Conservation (phyloP, 768 basidiomycete species). For the Termitomyces sp. region DNA sequence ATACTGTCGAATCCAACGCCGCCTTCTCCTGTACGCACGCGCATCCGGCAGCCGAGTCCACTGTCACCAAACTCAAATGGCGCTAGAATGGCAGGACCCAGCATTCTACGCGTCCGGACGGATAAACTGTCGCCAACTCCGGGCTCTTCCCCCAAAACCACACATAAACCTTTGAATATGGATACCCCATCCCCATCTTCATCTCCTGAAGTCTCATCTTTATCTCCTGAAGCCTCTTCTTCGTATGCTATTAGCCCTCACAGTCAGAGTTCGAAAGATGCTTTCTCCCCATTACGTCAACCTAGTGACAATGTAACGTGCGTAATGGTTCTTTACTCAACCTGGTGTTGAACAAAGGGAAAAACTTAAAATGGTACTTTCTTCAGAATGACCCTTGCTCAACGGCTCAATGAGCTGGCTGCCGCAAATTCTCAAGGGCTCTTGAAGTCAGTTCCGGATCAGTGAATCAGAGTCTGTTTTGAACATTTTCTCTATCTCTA, state of each 20-base stretch:
- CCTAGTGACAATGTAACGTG: conserved; percentile 53
- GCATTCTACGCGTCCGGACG: conserved; percentile 19
- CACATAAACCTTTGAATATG: conserved; percentile 4
- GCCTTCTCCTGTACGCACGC: conserved; percentile 12
- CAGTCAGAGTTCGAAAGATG: conserved; percentile 18
- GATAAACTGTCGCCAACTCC: conserved; percentile 19
- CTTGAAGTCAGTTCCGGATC: conserved; percentile 47
- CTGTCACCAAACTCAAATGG: conserved; percentile 17
- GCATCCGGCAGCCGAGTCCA: conserved; percentile 19
- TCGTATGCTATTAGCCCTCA: conserved; percentile 13
- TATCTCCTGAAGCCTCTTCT: conserved; percentile 14
- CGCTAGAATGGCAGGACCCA: conserved; percentile 18
- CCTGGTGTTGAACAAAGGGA: not conserved
- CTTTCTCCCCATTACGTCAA: conserved; percentile 25
- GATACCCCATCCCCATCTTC: conserved; percentile 13
- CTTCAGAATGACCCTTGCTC: conserved; percentile 68
- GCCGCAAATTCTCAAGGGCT: conserved; percentile 76
- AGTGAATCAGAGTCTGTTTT: not conserved
- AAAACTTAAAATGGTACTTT: conserved; percentile 1
- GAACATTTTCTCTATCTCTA: conserved; percentile 23
- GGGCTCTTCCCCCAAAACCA: conserved; percentile 15
- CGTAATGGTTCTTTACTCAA: conserved; percentile 19
- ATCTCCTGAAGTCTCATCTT: conserved; percentile 14
- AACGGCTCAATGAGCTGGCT: conserved; percentile 77
- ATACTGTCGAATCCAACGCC: conserved; percentile 29